These are phyloP conservation scores for Trypanosomatidae sp. DNA, from an alignment of 208 protist species.

Conservation along the genomic window DNA sequence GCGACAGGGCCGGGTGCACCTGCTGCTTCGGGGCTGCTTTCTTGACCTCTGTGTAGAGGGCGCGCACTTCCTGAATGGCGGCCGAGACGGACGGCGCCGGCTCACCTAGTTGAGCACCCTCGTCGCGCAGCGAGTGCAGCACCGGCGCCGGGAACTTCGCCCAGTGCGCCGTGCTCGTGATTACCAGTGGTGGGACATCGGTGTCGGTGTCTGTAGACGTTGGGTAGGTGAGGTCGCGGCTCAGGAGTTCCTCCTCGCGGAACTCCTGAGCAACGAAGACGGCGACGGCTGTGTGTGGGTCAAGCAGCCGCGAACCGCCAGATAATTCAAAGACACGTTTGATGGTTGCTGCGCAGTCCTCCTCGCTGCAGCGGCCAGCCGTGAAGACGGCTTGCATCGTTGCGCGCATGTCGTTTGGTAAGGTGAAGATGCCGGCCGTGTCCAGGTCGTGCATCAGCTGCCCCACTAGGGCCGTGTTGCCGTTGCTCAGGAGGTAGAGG, in stretches of 20 bases:
- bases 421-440: conserved; percentile 50
- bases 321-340: conserved; percentile 60
- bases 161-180: conserved; percentile 86
- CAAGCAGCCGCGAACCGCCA: conserved; percentile 53
- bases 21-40: conserved; percentile 17
- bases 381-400: conserved; percentile 63
- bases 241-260: conserved; percentile 34
- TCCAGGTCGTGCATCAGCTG: conserved; percentile 71
- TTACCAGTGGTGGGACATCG: conserved; percentile 48
- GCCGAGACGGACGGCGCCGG: conserved; percentile 18
- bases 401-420: conserved; percentile 43
- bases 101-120: conserved; percentile 28
- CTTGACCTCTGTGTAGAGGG: conserved; percentile 15
- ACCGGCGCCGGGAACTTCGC: conserved; percentile 86
- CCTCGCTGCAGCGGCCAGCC: conserved; percentile 72
- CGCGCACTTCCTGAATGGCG: conserved; percentile 17
- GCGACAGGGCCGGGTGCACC: conserved; percentile 48
- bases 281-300: conserved; percentile 87
- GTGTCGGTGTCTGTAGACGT: conserved; percentile 18
- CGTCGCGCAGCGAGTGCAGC: conserved; percentile 60
- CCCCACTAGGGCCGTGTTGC: conserved; percentile 65
- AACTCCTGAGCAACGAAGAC: conserved; percentile 67
- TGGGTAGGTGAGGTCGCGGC: conserved; percentile 24
- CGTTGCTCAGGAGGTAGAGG: conserved; percentile 85
- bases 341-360: conserved; percentile 77